Evolutionary conservation across 176 grass and related monocot species (phyloP), one percentile per base, ranked within the genome.

Genomic region (Rhynchospora breviuscula): DNA sequence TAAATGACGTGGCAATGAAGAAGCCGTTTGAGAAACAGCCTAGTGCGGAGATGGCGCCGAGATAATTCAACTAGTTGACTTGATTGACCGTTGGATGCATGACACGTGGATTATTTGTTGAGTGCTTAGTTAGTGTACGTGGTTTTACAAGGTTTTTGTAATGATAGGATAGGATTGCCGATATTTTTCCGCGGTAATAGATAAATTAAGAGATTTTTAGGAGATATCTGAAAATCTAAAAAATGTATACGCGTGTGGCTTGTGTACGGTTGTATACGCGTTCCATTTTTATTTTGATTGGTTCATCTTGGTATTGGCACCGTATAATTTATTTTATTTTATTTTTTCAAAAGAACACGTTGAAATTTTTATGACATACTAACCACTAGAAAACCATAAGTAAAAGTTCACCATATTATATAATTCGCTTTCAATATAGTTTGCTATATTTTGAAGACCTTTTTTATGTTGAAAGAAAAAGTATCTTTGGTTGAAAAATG

Each of bases 141-240:
- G 22, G 21, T 78, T 78, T 61, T 5, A 1, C 5, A 58, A 58
- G 40, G 7, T 10, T 17, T 61, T 59, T 61, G 35, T 40, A 40
- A 40, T 29, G 26, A 40, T 40, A 40, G 78, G 54, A 45, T 58
- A 80, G 14, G 35, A 61, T 80, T 11, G 51, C 1, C 21, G 45
- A 29, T 75, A 15, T 4, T 48, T 23, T 62, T 80, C 12, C 10
- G 12, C 4, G 54, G n/a, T 21, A 29, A 80, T 63, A 40, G 29
- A 45, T 62, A 40, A 40, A 45, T 23, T 23, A 17, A 33, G 59
- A 81, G 35, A 13, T 65, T 81, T 81, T 18, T 43, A 25, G 14
- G n/a, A 59, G 7, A 5, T 82, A 82, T 82, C 80, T 19, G 44
- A 23, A 82, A 52, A 82, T 81, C 4, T 45, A 81, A 77, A 44